Conservation (phyloP, 1,284 basidiomycete genomes). For the Stygiomarasmius scandens region DNA sequence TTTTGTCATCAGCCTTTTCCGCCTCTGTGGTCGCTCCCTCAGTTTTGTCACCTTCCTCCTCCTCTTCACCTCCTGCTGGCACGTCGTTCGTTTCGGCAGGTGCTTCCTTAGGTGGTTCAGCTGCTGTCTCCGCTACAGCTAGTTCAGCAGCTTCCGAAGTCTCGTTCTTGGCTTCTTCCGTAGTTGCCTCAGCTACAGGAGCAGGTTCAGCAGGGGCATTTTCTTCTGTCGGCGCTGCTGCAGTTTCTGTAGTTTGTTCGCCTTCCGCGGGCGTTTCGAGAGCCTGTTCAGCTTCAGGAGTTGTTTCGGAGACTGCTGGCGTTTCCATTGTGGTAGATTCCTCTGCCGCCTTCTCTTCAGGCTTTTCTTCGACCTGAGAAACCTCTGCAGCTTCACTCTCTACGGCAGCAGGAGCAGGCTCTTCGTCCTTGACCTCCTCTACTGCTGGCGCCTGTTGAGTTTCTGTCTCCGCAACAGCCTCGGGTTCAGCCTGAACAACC, state of each 20-base stretch:
- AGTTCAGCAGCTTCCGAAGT: conserved; percentile 5
- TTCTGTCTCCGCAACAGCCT: not conserved
- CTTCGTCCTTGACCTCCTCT: not conserved
- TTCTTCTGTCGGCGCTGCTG: not conserved
- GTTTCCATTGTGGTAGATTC: not conserved
- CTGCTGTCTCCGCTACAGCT: conserved; percentile 11
- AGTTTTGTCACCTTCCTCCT: conserved; percentile 20
- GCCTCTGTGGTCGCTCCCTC: conserved; percentile 7
- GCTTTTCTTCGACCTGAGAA: not conserved
- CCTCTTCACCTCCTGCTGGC: conserved; percentile 11
- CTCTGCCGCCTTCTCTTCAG: not conserved
- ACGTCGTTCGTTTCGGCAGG: conserved; percentile 13
- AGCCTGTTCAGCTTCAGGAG: conserved; percentile 1
- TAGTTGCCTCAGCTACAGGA: not conserved
- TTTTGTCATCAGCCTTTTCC: conserved; percentile 1
- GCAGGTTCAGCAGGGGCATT: not conserved
- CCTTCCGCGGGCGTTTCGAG: too few species aligned
- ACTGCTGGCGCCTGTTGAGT: not conserved
- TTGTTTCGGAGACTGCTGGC: conserved; percentile 1
- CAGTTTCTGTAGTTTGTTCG: not conserved
- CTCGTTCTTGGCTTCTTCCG: conserved; percentile 1
- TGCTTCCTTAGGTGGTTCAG: conserved; percentile 10
- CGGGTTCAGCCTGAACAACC: not conserved
- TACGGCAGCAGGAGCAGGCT: conserved; percentile 6
- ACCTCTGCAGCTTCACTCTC: not conserved